Conservation (phyloP, 768 basidiomycete genomes). For the Postia placenta region DNA sequence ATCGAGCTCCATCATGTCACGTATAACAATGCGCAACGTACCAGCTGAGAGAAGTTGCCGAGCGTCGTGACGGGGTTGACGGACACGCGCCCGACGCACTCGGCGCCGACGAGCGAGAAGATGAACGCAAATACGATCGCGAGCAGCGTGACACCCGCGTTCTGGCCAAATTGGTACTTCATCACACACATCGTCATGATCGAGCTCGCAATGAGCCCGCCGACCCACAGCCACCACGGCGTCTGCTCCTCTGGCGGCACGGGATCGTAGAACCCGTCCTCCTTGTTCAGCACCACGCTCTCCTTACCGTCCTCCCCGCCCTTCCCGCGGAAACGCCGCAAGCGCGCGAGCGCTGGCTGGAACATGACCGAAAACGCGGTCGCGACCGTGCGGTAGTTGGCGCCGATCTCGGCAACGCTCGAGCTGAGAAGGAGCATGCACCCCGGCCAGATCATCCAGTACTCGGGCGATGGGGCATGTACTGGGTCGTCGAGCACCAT, state of each 20-base stretch:
- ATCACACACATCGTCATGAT: constrained; percentile 18
- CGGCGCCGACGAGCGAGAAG: constrained; percentile 18
- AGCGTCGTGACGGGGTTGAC: constrained; percentile 19
- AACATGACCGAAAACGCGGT: constrained; percentile 8
- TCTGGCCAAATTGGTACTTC: constrained; percentile 18
- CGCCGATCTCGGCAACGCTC: constrained; percentile 14
- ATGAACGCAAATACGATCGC: constrained; percentile 18
- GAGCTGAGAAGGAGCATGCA: constrained; percentile 16
- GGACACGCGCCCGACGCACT: constrained; percentile 16
- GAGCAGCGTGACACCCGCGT: constrained; percentile 17
- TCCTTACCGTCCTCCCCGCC: background rate
- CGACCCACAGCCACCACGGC: constrained; percentile 17
- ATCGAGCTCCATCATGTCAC: background rate
- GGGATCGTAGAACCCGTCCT: constrained; percentile 12
- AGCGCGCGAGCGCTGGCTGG: background rate
- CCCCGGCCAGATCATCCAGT: constrained; percentile 22
- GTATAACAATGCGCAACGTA: background rate
- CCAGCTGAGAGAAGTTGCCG: constrained; percentile 17
- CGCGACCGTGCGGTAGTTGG: constrained; percentile 9
- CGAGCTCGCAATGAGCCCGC: constrained; percentile 11
- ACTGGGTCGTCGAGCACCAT: constrained; percentile 19
- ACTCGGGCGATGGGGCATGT: constrained; percentile 15
- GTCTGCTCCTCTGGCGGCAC: constrained; percentile 13
- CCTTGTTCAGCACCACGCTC: constrained; percentile 1
- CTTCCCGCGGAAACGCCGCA: background rate